Conservation (phyloP, 352 stramenopile species). For the Phytophthora nicotianae region DNA sequence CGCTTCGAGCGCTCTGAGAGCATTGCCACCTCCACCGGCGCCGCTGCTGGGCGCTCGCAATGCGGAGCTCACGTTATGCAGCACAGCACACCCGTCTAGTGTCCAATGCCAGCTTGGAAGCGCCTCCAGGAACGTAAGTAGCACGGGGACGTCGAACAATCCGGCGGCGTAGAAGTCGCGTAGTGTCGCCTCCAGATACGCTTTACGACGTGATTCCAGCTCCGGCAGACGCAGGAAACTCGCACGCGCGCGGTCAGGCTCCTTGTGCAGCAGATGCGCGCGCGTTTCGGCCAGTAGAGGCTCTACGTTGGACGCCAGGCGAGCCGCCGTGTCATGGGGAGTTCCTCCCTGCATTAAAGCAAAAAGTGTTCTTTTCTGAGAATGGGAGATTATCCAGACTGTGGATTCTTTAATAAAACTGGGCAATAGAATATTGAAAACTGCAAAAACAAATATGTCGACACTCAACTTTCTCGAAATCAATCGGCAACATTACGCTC, state of each 20-base stretch:
- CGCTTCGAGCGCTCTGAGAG: conserved; percentile 34
- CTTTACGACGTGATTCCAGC: conserved; percentile 42
- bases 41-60: conserved; percentile 41
- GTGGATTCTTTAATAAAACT: conserved; percentile 9
- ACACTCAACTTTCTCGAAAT: conserved; percentile 4
- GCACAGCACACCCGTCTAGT: conserved; percentile 67
- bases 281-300: conserved; percentile 41
- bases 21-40: conserved; percentile 29
- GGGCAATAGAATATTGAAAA: background rate
- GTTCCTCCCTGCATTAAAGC: conserved; percentile 5
- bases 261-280: conserved; percentile 52
- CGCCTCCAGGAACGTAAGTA: conserved; percentile 73
- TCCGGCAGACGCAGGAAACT: conserved; percentile 66
- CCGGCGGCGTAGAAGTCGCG: conserved; percentile 71
- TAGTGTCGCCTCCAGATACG: conserved; percentile 59
- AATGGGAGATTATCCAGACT: conserved; percentile 13
- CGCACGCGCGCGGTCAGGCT: conserved; percentile 57
- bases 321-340: conserved; percentile 8
- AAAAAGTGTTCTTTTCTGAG: conserved; percentile 25
- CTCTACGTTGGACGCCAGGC: conserved; percentile 24
- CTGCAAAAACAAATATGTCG: background rate
- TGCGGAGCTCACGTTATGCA: conserved; percentile 59
- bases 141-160: conserved; percentile 62
- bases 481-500: background rate
- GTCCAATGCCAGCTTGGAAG: conserved; percentile 77